phyloP scores from a whole-genome alignment of 2,329 filamentous ascomycete genomes.

The Stagonosporopsis vannaccii region DNA sequence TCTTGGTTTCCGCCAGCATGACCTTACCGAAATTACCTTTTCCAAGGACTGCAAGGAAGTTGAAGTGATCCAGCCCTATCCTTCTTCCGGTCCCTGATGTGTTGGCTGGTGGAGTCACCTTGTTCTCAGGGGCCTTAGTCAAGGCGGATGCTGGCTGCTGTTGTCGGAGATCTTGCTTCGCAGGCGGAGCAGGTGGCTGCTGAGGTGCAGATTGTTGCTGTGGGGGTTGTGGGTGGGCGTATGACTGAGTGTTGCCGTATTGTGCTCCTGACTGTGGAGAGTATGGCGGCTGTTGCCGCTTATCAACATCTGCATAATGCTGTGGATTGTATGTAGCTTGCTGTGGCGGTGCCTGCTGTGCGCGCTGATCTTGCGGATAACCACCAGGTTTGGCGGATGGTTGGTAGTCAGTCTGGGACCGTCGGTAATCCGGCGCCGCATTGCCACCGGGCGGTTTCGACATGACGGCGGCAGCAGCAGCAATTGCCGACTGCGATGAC shows the following conservation, averaged over 20 bases:
- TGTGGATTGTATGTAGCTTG: constrained; percentile 76
- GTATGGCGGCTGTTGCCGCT: constrained; percentile 45
- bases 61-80: constrained; percentile 98
- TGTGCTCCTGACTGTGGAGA: constrained; percentile 14
- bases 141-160: constrained; percentile 47
- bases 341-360: constrained; percentile 53
- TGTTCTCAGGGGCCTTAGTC: constrained; percentile 52
- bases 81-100: constrained; percentile 76
- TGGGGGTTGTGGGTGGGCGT: constrained; percentile 48
- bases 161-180: constrained; percentile 34
- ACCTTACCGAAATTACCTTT: constrained; percentile 99
- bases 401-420: constrained; percentile 54
- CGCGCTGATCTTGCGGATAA: constrained; percentile 51
- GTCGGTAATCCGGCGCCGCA: constrained; percentile 54
- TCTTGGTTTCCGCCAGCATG: constrained; percentile 98
- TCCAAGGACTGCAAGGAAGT: constrained; percentile 95
- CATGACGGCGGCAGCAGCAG: constrained; percentile 58
- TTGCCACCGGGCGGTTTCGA: constrained; percentile 41
- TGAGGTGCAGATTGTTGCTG: constrained; percentile 39
- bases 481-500: constrained; percentile 52
- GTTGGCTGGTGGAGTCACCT: constrained; percentile 73
- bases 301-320: constrained; percentile 67
- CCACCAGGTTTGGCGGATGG: constrained; percentile 40
- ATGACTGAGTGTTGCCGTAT: constrained; percentile 27
- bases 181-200: constrained; percentile 15